These are phyloP conservation scores for Hypocrella siamensis DNA, from an alignment of 2,329 filamentous ascomycete species.

Conservation along the genomic window DNA sequence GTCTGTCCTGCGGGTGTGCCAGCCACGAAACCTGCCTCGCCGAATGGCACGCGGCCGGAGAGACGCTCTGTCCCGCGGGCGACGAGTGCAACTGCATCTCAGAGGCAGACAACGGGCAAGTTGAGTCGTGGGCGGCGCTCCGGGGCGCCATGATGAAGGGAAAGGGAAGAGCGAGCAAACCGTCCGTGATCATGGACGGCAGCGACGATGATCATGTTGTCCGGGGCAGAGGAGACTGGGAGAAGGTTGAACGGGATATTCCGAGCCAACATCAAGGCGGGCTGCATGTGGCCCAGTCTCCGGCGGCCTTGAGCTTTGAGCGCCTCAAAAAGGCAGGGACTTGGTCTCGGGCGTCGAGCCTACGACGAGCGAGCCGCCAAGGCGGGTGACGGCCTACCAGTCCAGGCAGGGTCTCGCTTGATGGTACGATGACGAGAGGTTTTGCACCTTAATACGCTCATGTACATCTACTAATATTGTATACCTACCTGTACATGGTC, in stretches of 20 bases:
- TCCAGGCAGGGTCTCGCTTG: too few species aligned
- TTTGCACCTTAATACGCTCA: too few species aligned
- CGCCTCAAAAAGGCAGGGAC: slow-evolving; percentile 31
- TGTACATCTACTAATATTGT: too few species aligned
- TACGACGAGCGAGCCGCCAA: slow-evolving; percentile 17
- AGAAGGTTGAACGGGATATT: slow-evolving; percentile 11
- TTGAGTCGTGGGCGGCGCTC: slow-evolving; percentile 44
- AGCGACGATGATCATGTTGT: slow-evolving; percentile 13
- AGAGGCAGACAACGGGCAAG: slow-evolving; percentile 38
- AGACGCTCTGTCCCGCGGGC: slow-evolving; percentile 43
- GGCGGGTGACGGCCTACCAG: too few species aligned
- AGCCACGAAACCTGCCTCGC: slow-evolving; percentile 42
- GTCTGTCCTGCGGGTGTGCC: slow-evolving; percentile 46
- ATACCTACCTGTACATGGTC: too few species aligned
- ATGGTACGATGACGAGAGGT: too few species aligned
- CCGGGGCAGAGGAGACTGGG: slow-evolving; percentile 10
- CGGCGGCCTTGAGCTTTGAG: slow-evolving; percentile 32
- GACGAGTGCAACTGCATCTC: slow-evolving; percentile 48
- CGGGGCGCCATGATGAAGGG: slow-evolving; percentile 21
- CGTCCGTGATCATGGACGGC: slow-evolving; percentile 10
- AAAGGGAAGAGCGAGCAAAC: slow-evolving; percentile 5
- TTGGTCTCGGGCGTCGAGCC: slow-evolving; percentile 28
- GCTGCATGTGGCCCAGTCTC: slow-evolving; percentile 8
- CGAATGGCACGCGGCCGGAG: slow-evolving; percentile 42
- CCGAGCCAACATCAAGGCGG: slow-evolving; percentile 9